Conservation (phyloP, 1,139 yeast genomes). For the Saccharomyces uvarum region DNA sequence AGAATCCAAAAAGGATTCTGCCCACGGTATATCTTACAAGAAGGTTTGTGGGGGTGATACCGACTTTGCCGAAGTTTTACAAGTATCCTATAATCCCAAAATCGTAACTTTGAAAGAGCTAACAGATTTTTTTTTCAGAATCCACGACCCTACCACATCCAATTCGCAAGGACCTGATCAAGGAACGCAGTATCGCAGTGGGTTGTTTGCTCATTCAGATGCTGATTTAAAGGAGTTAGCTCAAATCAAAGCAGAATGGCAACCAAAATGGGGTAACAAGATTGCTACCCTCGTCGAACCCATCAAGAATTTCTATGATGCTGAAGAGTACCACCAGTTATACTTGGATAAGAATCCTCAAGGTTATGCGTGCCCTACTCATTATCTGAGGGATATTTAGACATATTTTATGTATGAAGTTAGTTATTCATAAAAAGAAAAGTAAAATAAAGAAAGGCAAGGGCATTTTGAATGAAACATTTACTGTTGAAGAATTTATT, state of each 20-base stretch:
- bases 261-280: constrained; percentile 47
- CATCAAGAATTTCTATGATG: constrained; percentile 69
- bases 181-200: constrained; percentile 83
- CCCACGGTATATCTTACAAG: constrained; percentile 57
- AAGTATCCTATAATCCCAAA: constrained; percentile 72
- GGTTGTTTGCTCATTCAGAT: constrained; percentile 52
- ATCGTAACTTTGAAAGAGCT: constrained; percentile 51
- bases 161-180: constrained; percentile 71
- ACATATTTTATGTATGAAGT: constrained; percentile 13
- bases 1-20: constrained; percentile 22
- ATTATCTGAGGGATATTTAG: constrained; percentile 48
- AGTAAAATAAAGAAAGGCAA: not conserved
- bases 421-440: constrained; percentile 4
- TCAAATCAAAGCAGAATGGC: constrained; percentile 38
- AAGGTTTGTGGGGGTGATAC: constrained; percentile 72
- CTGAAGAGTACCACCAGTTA: constrained; percentile 86
- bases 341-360: constrained; percentile 71
- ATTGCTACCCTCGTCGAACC: constrained; percentile 67
- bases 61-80: constrained; percentile 69
- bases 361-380: constrained; percentile 88
- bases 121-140: constrained; percentile 76
- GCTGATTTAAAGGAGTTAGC: constrained; percentile 43
- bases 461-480: not conserved
- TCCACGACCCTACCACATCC: constrained; percentile 71
- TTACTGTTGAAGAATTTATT: constrained; percentile 15